phyloP scores from a whole-genome alignment of 352 stramenopile genomes.

The Phytophthora uliginosa region DNA sequence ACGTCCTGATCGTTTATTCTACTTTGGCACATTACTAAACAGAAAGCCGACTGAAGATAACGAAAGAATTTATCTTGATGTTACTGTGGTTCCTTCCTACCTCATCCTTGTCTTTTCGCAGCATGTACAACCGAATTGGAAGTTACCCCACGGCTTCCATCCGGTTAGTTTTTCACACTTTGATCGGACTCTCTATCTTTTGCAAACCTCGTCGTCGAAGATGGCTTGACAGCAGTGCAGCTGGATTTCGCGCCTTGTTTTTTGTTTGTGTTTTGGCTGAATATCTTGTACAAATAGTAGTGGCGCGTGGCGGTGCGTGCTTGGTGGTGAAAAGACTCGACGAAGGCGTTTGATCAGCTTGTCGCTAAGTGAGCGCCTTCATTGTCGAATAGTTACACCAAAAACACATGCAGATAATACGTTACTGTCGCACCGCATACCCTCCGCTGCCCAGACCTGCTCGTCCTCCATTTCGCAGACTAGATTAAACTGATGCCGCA shows the following conservation, averaged over 20 bases:
- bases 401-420: slow-evolving; percentile 59
- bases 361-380: slow-evolving; percentile 34
- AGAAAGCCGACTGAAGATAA: slow-evolving; percentile 20
- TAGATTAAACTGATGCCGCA: slow-evolving; percentile 37
- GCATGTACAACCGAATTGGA: slow-evolving; percentile 27
- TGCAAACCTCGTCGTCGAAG: slow-evolving; percentile 24
- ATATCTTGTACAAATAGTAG: slow-evolving; percentile 61
- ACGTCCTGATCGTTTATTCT: not conserved
- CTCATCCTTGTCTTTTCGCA: slow-evolving; percentile 33
- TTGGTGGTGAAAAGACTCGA: slow-evolving; percentile 35
- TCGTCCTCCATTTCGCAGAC: slow-evolving; percentile 41
- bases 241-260: slow-evolving; percentile 34
- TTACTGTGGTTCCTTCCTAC: slow-evolving; percentile 43
- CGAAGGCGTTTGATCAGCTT: slow-evolving; percentile 21
- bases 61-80: slow-evolving; percentile 48
- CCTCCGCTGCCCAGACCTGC: slow-evolving; percentile 31
- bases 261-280: slow-evolving; percentile 47
- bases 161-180: slow-evolving; percentile 19
- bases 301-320: slow-evolving; percentile 32
- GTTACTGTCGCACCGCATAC: slow-evolving; percentile 52
- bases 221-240: slow-evolving; percentile 17
- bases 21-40: not conserved
- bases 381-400: slow-evolving; percentile 49
- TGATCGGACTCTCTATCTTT: slow-evolving; percentile 42
- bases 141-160: slow-evolving; percentile 49